Base-by-base conservation (phyloP, 257 asterid genomes). In the Agastache rugosa region DNA sequence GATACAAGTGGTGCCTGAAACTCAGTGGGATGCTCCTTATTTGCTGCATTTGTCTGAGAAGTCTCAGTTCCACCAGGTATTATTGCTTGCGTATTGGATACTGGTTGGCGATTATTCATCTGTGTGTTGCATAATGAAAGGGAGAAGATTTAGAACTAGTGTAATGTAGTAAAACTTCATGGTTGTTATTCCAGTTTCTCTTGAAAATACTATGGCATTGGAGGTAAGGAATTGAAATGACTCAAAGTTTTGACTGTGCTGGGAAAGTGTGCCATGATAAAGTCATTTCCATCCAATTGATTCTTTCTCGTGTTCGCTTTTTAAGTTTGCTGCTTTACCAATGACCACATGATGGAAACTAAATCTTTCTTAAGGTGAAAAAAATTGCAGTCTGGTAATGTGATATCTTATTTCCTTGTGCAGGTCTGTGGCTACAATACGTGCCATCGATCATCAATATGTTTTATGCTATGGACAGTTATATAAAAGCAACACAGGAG, bases 361-460 rank as follows among this genome's bases (percentile, higher is more conserved):
- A 53, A 75, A 62, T 41, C 54, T 48, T 61, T 53, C 39, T n/a
- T n/a, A 4, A 37, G 69, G 69, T 47, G 37, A 22, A 55, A 63
- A 20, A 47, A 31, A 42, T n/a, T 61, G 78, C 67, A 73, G 67
- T 64, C 47, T 27, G 37, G 20, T 54, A 74, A 71, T 67, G 62
- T n/a, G 56, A 39, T 51, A 23, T 56, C 75, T 53, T 72, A 50
- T 75, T 67, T 59, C 80, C 63, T 80, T 73, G 15, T 83, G 73
- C 81, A 94, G 97, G 96, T 86, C 59, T 92, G 91, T 78, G 99
- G 98, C 83, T 87, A 88, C 80, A 85, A n/a, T 92, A 69, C 91
- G 90, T 89, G 84, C 96, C 76, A 86, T 76, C 75, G 73, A 84
- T 74, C 89, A 78, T 74, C 91, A 88, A 71, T 81, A 87, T 82